phyloP scores from a whole-genome alignment of 176 grass and related monocot genomes.

The Dendrocalamus sinicus region DNA sequence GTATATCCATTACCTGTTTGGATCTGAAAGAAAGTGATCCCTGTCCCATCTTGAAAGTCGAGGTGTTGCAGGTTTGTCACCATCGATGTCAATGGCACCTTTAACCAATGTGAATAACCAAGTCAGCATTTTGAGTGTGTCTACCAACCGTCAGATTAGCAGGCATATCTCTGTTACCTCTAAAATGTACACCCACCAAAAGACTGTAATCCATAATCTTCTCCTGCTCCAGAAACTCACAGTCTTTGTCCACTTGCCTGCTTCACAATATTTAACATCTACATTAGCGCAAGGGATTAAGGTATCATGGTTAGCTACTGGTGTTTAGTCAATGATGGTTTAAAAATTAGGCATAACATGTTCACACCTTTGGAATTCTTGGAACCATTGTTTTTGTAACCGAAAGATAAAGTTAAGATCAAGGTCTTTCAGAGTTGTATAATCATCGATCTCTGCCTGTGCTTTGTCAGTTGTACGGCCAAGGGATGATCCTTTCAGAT shows the following conservation, averaged over 20 bases:
- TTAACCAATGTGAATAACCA: conserved; percentile 32
- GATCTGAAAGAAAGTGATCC: conserved; percentile 78
- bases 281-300: conserved; percentile 50
- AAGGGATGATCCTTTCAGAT: conserved; percentile 92
- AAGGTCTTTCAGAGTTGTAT: conserved; percentile 95
- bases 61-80: conserved; percentile 57
- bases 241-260: conserved; percentile 89
- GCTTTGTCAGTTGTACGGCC: conserved; percentile 81
- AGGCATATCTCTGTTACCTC: conserved; percentile 52
- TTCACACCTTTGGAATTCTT: conserved; percentile 79
- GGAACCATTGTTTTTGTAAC: conserved; percentile 71
- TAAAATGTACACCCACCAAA: conserved; percentile 92
- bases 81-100: conserved; percentile 75
- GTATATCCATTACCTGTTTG: conserved; percentile 68
- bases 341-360: conserved; percentile 36
- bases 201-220: conserved; percentile 97
- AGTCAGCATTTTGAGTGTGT: conserved; percentile 38
- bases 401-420: conserved; percentile 96
- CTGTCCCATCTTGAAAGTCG: conserved; percentile 73
- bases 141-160: conserved; percentile 41
- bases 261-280: conserved; percentile 45
- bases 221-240: conserved; percentile 91
- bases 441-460: conserved; percentile 80
- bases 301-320: conserved; percentile 24
- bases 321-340: background rate